Evolutionary conservation across 225 moss, liverwort and hornwort species (phyloP).

Genomic region (Straminergon stramineum): DNA sequence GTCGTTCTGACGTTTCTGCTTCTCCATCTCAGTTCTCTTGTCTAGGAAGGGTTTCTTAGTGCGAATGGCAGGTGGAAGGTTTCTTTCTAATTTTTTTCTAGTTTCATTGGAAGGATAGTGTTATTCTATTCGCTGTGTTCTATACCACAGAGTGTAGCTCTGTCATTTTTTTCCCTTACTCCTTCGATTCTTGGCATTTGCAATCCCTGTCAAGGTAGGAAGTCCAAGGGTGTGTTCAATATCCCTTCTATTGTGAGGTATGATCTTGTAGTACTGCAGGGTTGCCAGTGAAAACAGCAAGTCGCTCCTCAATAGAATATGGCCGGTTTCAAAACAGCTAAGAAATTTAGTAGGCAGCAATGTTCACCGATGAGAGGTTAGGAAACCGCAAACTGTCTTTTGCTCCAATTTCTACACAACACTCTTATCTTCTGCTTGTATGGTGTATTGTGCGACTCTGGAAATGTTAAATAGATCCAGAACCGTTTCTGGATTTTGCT

Average conservation of each 20-base stretch:
- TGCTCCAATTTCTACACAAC: neutral
- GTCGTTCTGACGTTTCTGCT: neutral
- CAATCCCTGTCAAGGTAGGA: conserved; percentile 4
- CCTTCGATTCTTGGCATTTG: conserved; percentile 16
- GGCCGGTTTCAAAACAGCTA: neutral
- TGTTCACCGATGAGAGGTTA: neutral
- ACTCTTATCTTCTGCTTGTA: neutral
- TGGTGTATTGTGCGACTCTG: neutral
- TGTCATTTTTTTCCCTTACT: conserved; percentile 18
- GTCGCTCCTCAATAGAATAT: neutral
- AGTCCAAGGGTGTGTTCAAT: conserved; percentile 6
- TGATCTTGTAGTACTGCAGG: neutral
- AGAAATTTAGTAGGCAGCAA: neutral
- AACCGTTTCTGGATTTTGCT: neutral
- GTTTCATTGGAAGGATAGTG: conserved; percentile 3
- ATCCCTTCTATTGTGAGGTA: conserved; percentile 5
- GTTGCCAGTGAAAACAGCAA: neutral
- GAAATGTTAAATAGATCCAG: neutral
- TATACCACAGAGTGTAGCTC: conserved; percentile 11
- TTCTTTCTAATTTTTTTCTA: neutral
- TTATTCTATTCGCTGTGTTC: conserved; percentile 4
- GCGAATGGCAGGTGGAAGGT: neutral
- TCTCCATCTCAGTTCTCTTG: neutral
- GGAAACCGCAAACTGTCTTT: neutral
- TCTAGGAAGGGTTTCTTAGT: neutral